phyloP scores from a whole-genome alignment of 495 filamentous ascomycete genomes.

The Saxophila tyrrhenica region DNA sequence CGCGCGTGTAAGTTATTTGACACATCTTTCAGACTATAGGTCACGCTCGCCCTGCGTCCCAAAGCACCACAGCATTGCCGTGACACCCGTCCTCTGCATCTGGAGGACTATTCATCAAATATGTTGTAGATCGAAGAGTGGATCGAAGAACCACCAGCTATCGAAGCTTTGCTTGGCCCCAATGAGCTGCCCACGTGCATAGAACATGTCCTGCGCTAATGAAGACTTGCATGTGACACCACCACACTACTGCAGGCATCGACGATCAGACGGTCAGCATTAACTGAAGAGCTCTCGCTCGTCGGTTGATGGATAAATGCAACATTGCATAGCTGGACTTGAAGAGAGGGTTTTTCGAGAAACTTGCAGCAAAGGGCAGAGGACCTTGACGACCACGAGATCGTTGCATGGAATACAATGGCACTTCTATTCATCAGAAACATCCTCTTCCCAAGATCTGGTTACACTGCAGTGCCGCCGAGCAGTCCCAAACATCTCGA shows the following conservation, averaged over 20 bases:
- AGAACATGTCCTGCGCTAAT: neutral
- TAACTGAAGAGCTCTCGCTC: neutral
- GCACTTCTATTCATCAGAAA: slow-evolving; percentile 9
- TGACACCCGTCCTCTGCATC: neutral
- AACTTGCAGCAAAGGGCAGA: too few species aligned
- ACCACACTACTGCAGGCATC: neutral
- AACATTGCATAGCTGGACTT: neutral
- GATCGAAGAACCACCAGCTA: neutral
- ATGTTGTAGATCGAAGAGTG: too few species aligned
- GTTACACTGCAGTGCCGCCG: slow-evolving; percentile 2
- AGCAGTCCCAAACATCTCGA: neutral
- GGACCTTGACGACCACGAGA: too few species aligned
- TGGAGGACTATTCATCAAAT: too few species aligned
- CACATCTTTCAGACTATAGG: too few species aligned
- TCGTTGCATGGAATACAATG: neutral
- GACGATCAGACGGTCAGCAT: neutral
- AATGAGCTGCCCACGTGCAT: neutral
- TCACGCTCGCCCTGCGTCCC: too few species aligned
- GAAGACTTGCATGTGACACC: neutral
- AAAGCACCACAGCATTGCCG: too few species aligned
- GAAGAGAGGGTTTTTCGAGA: too few species aligned
- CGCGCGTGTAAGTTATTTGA: too few species aligned
- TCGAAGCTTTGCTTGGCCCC: neutral
- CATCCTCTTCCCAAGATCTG: neutral
- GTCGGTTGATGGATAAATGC: neutral